Conservation (phyloP, 495 filamentous ascomycete genomes). For the Podospora pseudoanserina region DNA sequence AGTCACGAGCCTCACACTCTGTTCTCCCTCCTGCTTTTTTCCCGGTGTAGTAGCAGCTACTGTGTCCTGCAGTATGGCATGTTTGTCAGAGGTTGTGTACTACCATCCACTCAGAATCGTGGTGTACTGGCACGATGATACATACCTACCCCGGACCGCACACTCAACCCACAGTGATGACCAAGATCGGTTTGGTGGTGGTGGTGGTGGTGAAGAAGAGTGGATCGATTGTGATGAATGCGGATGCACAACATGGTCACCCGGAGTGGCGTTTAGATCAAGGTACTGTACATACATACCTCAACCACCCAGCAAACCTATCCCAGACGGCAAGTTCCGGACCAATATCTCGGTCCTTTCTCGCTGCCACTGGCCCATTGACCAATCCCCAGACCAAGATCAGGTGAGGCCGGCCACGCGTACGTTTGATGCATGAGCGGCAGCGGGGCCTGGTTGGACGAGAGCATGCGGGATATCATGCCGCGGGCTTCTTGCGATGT, state of each 20-base stretch:
- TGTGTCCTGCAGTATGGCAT: background rate
- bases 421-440: background rate
- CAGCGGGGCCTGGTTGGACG: background rate
- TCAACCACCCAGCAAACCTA: background rate
- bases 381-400: background rate
- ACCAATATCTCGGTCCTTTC: no score
- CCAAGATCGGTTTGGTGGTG: background rate
- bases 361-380: background rate
- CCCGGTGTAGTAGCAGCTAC: background rate
- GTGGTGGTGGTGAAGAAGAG: background rate
- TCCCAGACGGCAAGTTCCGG: background rate
- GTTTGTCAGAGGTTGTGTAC: background rate
- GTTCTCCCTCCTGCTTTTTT: background rate
- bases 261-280: background rate
- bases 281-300: background rate
- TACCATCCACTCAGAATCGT: background rate
- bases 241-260: background rate
- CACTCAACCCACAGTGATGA: no score
- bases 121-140: background rate
- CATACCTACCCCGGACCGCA: background rate
- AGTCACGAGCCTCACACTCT: background rate
- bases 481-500: background rate
- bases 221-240: background rate
- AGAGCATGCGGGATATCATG: background rate
- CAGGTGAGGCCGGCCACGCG: background rate